Evolutionary conservation across 768 basidiomycete species (phyloP).

Genomic region (Pholiota molesta): DNA sequence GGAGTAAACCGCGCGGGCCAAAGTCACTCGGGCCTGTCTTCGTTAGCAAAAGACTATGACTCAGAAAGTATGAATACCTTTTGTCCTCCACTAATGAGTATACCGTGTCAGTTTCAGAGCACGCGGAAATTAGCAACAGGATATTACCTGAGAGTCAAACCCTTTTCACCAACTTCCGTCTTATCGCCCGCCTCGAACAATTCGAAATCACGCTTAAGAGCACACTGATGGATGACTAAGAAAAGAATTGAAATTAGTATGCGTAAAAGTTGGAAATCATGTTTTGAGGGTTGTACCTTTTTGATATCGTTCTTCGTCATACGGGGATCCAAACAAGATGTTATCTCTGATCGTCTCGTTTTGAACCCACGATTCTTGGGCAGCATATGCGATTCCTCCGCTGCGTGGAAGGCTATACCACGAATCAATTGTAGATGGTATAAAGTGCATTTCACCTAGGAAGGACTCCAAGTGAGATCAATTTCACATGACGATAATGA

Average conservation of each 20-base stretch:
- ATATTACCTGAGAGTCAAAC: slow-evolving; percentile 47
- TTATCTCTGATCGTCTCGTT: slow-evolving; percentile 81
- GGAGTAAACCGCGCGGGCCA: slow-evolving; percentile 51
- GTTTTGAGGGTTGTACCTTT: slow-evolving; percentile 30
- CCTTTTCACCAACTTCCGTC: slow-evolving; percentile 76
- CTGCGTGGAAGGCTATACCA: slow-evolving; percentile 69
- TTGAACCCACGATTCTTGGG: slow-evolving; percentile 83
- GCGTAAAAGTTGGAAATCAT: too few relatives aligned
- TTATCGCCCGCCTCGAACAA: slow-evolving; percentile 68
- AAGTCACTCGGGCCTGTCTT: slow-evolving; percentile 46
- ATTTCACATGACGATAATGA: not conserved
- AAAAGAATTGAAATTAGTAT: slow-evolving; percentile 52
- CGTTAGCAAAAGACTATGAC: not conserved
- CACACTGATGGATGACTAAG: slow-evolving; percentile 73
- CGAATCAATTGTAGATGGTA: slow-evolving; percentile 50
- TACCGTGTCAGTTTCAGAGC: not conserved
- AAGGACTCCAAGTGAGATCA: not conserved
- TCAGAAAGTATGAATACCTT: slow-evolving; percentile 25
- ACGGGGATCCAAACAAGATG: slow-evolving; percentile 75
- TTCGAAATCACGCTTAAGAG: slow-evolving; percentile 70
- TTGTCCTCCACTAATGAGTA: slow-evolving; percentile 44
- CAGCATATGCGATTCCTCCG: slow-evolving; percentile 73
- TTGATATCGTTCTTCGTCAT: slow-evolving; percentile 77
- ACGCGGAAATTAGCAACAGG: not conserved
- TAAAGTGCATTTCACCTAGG: slow-evolving; percentile 67